Base-by-base conservation (phyloP, 2,329 filamentous ascomycete genomes). In the Biscogniauxia sp. region DNA sequence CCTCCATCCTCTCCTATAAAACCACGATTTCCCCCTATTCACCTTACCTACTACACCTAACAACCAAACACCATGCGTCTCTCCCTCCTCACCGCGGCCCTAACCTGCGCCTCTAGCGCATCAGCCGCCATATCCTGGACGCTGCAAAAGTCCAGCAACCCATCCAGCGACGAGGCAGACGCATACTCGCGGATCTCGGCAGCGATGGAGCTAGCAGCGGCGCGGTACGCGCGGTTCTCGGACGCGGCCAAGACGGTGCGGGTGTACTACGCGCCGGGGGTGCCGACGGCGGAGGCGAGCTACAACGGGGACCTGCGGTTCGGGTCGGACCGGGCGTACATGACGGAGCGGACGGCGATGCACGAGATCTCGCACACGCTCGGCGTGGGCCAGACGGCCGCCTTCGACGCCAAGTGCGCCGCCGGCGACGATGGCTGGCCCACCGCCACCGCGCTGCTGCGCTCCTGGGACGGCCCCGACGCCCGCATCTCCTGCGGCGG, bases 361-460 rank as follows among this genome's bases (percentile, higher is more conserved):
- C 79, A 82, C 65, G 79, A 82, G 70, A 80, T 80, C 51, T 64
- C 78, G 1, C 79, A 81, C 66, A 81, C 79, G 0, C 74, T 82
- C 5, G 79, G 79, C 3, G 72, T 82, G n/a, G 79, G 79, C 0
- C 76, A 78, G 70, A 79, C 78, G 3, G 63, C 67, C 7, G 73
- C 72, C 8, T 82, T 80, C 62, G 66, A 78, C 59, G 55, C 61
- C 13, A 65, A 68, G 37, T 81, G 79, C 66, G 71, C 73, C 0
- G 71, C 76, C 1, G 72, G 73, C 61, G 67, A 79, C n/a, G n/a
- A n/a, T n/a, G n/a, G n/a, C 65, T 82, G 79, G 79, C 69, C 77
- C 1, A 71, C 67, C 6, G 79, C 79, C 1, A 68, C 69, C 49
- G 64, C 69, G 11, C 71, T 81, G n/a, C 71, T 82, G 32, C 70